Conservation (phyloP, 2,329 filamentous ascomycete genomes). For the Fusarium algeriense region DNA sequence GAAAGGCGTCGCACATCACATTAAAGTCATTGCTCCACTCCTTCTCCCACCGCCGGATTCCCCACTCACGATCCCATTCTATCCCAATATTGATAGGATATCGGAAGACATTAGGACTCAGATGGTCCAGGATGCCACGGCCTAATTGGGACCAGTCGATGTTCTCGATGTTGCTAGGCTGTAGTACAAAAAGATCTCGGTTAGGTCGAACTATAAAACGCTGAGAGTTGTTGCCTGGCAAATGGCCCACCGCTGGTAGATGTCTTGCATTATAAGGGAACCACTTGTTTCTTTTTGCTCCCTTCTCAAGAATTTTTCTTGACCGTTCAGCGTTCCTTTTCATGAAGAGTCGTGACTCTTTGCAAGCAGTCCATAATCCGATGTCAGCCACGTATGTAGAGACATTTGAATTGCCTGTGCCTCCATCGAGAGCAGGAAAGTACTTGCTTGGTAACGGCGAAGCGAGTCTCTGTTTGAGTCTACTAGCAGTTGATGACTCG, state of each 20-base stretch:
- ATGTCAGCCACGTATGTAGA: neutral
- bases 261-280: neutral
- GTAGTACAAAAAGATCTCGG: neutral
- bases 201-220: neutral
- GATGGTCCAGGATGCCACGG: neutral
- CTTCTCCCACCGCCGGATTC: rapidly evolving
- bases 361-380: neutral
- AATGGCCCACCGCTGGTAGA: neutral
- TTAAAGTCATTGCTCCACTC: rapidly evolving
- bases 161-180: neutral
- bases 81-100: neutral
- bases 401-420: neutral
- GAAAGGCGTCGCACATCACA: rapidly evolving
- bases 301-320: rapidly evolving
- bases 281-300: rapidly evolving
- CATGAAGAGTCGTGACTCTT: neutral
- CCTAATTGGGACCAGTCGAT: neutral
- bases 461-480: rapidly evolving
- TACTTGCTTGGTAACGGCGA: neutral
- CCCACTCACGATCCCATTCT: neutral
- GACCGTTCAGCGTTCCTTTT: neutral
- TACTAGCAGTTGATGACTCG: rapidly evolving
- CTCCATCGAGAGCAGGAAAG: neutral
- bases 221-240: neutral
- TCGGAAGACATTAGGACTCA: rapidly evolving